These are phyloP conservation scores for Fusarium dlaminii DNA, from an alignment of 2,329 filamentous ascomycete genomes.

Conservation along the genomic window DNA sequence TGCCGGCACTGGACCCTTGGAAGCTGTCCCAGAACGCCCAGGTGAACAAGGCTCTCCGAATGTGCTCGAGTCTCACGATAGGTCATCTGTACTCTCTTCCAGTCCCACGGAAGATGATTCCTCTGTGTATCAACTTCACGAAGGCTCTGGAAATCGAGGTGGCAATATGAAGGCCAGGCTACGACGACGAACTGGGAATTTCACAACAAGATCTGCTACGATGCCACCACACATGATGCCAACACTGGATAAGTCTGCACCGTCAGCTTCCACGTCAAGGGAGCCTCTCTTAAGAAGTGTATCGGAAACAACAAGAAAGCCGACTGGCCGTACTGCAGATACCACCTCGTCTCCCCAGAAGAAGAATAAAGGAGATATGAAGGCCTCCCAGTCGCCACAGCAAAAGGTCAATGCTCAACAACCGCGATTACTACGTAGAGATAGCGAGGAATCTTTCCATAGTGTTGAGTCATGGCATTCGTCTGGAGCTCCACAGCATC, in stretches of 20 bases:
- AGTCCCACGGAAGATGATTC: constrained; percentile 16
- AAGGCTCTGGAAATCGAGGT: constrained; percentile 44
- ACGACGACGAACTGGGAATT: constrained; percentile 45
- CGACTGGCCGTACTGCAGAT: not conserved
- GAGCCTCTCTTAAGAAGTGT: not conserved
- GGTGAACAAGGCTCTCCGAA: constrained; percentile 1
- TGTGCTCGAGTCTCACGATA: not conserved
- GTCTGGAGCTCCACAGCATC: constrained; percentile 49
- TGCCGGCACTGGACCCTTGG: constrained; percentile 4
- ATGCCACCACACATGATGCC: constrained; percentile 44
- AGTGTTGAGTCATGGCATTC: constrained; percentile 64
- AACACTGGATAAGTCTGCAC: constrained; percentile 44
- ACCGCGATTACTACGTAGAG: constrained; percentile 21
- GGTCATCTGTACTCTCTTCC: constrained; percentile 11
- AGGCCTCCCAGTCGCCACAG: not conserved
- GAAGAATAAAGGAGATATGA: not conserved
- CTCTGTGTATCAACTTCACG: constrained; percentile 42
- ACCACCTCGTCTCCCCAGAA: not conserved
- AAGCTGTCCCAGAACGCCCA: constrained; percentile 23
- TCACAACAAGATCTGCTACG: constrained; percentile 44
- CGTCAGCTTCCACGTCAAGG: constrained; percentile 43
- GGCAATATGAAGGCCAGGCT: constrained; percentile 45
- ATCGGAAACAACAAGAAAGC: not conserved
- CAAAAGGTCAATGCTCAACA: not conserved
- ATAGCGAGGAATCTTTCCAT: constrained; percentile 62